Evolutionary conservation across 2,329 filamentous ascomycete genomes (phyloP), one percentile per base, ranked within the genome.

Genomic region (Hyphodiscus sp.): DNA sequence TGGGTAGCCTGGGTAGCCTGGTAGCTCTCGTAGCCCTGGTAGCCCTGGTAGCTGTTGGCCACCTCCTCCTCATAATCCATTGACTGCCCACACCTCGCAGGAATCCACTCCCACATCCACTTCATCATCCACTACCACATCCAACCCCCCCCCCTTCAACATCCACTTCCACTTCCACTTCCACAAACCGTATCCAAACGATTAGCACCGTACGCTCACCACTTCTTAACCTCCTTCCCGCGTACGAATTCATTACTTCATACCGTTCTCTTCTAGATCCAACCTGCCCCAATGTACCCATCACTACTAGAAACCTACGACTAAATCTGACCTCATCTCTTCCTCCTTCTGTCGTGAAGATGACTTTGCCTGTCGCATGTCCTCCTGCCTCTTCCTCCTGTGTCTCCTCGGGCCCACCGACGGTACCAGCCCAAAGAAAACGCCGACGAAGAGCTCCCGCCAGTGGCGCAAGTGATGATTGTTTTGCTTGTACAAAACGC

Each of bases 381-480:
- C 65, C 65, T 54, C 61, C 64, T 11, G 38, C 61, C 47, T 62
- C 64, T 42, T 57, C 52, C 29, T 54, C 30, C 43, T n/a, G 53
- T 52, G 55, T 50, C 41, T 52, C 59, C 15, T 58, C 61, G 51
- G 64, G 64, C 51, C 63, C 63, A 43, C 62, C 65, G 30, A 60
- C 64, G 41, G 63, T 64, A 43, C 63, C 64, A 58, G 23, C 23
- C 23, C 67, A 67, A 50, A 64, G 66, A 49, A 69, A 96, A 77
- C 83, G 91, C 68, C 86, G 91, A 75, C 88, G 91, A 79, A 84
- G 91, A 74, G 89, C 91, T 19, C 87, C 90, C 19, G 86, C 89
- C 49, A 91, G 89, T 59, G 92, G 92, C 66, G 92, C 92, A 55
- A 84, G 89, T 45, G 91, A 95, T 70, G 92, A 97, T 72, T 99